phyloP scores from a whole-genome alignment of 352 stramenopile genomes.

The Globisporangium abappressorium region DNA sequence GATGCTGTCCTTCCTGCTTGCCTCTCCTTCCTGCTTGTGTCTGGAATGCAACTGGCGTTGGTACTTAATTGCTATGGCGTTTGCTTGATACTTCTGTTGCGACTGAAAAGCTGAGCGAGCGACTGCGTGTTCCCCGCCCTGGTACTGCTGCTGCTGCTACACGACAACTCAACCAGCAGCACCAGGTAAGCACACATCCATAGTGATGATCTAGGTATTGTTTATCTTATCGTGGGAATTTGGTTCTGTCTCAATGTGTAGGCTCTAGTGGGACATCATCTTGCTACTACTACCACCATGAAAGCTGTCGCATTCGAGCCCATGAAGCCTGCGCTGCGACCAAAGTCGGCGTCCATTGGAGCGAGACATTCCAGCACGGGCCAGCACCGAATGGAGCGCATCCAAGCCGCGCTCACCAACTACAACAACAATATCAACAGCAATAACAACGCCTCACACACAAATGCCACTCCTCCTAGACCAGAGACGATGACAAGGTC shows the following conservation, averaged over 20 bases:
- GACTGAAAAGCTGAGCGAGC: slow-evolving; percentile 37
- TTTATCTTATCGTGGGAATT: not conserved
- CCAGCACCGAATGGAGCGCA: slow-evolving; percentile 35
- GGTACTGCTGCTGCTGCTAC: slow-evolving; percentile 16
- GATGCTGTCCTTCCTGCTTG: not conserved
- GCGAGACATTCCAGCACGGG: slow-evolving; percentile 20
- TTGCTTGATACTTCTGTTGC: slow-evolving; percentile 1
- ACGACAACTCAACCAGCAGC: not conserved
- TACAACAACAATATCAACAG: not conserved
- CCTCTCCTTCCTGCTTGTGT: not conserved
- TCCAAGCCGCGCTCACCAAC: slow-evolving; percentile 24
- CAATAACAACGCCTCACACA: not conserved
- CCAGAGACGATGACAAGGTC: not conserved
- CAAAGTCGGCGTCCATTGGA: slow-evolving; percentile 33
- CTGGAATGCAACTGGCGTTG: not conserved
- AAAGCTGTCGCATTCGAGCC: not conserved
- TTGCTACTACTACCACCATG: too few relatives aligned
- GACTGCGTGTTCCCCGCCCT: slow-evolving; percentile 42
- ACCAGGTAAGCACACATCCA: not conserved
- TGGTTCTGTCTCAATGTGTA: not conserved
- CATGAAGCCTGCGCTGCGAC: slow-evolving; percentile 33
- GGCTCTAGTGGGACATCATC: not conserved
- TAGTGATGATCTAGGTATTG: not conserved
- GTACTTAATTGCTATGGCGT: not conserved
- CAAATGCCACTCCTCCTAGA: too few relatives aligned